phyloP scores from a whole-genome alignment of 2,329 filamentous ascomycete genomes.

The Colletotrichum sp. region DNA sequence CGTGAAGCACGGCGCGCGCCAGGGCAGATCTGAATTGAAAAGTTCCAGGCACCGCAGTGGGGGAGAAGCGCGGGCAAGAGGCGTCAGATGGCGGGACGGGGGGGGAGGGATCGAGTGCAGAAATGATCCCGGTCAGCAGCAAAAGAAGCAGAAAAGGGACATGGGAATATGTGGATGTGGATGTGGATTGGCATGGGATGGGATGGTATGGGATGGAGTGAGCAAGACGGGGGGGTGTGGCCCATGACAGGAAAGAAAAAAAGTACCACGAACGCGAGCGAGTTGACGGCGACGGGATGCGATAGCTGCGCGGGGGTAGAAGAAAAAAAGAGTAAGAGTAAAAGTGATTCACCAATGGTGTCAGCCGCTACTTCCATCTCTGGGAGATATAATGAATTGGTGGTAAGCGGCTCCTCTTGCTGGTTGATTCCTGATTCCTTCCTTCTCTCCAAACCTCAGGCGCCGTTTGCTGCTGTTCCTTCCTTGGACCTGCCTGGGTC shows the following conservation, averaged over 20 bases:
- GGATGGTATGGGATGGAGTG: neutral
- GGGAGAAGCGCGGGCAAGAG: neutral
- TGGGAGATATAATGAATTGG: neutral
- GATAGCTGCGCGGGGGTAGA: neutral
- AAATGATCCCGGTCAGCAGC: neutral
- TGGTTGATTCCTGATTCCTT: neutral
- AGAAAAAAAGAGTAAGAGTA: neutral
- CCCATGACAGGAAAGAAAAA: neutral
- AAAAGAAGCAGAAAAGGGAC: neutral
- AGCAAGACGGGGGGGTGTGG: neutral
- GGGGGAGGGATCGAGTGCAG: neutral
- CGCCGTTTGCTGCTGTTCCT: neutral
- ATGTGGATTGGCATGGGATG: neutral
- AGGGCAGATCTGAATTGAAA: neutral
- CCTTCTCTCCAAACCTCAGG: constrained; percentile 1
- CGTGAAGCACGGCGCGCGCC: neutral
- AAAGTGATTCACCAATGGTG: neutral
- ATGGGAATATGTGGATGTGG: neutral
- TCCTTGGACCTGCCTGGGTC: neutral
- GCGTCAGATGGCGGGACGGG: neutral
- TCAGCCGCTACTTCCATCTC: neutral
- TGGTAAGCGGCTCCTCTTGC: constrained; percentile 7
- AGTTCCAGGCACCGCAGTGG: neutral
- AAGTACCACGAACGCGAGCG: neutral
- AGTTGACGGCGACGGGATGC: neutral